Conservation (phyloP, 2,329 filamentous ascomycete genomes). For the Ophiosphaerella herpotricha region DNA sequence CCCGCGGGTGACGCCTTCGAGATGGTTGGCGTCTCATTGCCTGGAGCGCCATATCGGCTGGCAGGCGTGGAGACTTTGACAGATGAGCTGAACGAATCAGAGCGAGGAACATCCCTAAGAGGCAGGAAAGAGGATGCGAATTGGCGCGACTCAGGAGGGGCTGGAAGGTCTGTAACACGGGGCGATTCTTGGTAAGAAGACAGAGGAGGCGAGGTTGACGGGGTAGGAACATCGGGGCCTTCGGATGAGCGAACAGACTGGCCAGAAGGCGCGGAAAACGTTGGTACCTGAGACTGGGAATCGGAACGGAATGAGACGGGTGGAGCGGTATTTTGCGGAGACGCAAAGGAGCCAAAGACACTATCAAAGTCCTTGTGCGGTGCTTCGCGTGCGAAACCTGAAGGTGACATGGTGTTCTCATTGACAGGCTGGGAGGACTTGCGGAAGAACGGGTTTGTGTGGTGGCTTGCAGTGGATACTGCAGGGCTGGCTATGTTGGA, state of each 20-base stretch:
- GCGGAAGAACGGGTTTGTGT: slow-evolving; percentile 95
- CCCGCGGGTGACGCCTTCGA: slow-evolving; percentile 49
- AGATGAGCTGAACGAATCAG: slow-evolving; percentile 75
- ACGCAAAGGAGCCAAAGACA: slow-evolving; percentile 73
- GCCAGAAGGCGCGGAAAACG: slow-evolving; percentile 48
- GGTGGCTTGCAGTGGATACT: slow-evolving; percentile 64
- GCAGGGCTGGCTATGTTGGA: slow-evolving; percentile 69
- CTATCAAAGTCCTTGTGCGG: slow-evolving; percentile 70
- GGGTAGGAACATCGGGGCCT: slow-evolving; percentile 61
- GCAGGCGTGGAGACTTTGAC: slow-evolving; percentile 76
- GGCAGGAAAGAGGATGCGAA: slow-evolving; percentile 78
- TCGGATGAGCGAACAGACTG: slow-evolving; percentile 52
- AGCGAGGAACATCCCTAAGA: slow-evolving; percentile 62
- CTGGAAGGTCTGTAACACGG: slow-evolving; percentile 61
- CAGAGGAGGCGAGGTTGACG: slow-evolving; percentile 65
- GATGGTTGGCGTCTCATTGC: slow-evolving; percentile 54
- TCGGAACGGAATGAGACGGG: slow-evolving; percentile 67
- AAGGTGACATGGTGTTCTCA: slow-evolving; percentile 57
- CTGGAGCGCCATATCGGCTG: slow-evolving; percentile 62
- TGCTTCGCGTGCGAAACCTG: slow-evolving; percentile 51
- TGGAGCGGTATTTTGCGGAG: slow-evolving; percentile 52
- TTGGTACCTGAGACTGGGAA: slow-evolving; percentile 43
- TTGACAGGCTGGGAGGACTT: slow-evolving; percentile 55
- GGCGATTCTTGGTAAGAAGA: slow-evolving; percentile 60
- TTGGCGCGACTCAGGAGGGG: slow-evolving; percentile 75